Evolutionary conservation across 208 protist species (phyloP), one percentile per base, ranked within the genome.

Genomic region (Kentomonas sorsogonicus): DNA sequence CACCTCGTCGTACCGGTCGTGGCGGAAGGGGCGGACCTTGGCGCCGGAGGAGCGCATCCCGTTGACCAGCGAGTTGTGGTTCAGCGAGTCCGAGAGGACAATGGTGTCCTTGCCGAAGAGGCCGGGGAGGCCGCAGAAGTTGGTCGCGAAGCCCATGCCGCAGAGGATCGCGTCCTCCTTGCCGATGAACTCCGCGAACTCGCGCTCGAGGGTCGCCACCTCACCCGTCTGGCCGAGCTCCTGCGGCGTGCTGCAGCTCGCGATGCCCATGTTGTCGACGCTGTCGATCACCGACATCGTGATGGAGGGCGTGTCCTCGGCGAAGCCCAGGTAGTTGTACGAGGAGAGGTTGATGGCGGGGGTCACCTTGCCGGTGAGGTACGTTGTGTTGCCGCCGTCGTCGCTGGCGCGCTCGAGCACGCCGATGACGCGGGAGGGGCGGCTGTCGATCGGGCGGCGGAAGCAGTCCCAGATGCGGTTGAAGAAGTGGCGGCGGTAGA

Each of bases 261-360:
- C 77, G 41, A 86, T 34, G 51, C 92, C 93, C 63, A 87, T 94
- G 20, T 73, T 60, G 20, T 94, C 71, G n/a, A 98, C 53, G 20
- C 64, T 63, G 29, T 95, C 79, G 3, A 96, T 58, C 11, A 96
- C 86, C 11, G 80, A 59, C 36, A 90, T 79, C 10, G 79, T 92
- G 53, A 96, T 87, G 51, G 66, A 74, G 33, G 79, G 79, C 20
- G 86, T 77, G 64, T 93, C 96, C 47, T 97, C 87, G 3, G 93
- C 97, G 72, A 99, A 99, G 36, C 97, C 97, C 0, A 99, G 85
- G 82, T 99, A 99, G 86, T 99, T 99, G 83, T 99, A 99, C 22
- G 91, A 98, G 18, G 85, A 89, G 26, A 99, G 67, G 78, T 99
- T 99, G 36, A 99, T 72, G 48, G 71, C 83, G 6, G 76, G 72